These are phyloP conservation scores for Scedosporium apiospermum DNA, from an alignment of 2,329 filamentous ascomycete species.

Conservation along the genomic window DNA sequence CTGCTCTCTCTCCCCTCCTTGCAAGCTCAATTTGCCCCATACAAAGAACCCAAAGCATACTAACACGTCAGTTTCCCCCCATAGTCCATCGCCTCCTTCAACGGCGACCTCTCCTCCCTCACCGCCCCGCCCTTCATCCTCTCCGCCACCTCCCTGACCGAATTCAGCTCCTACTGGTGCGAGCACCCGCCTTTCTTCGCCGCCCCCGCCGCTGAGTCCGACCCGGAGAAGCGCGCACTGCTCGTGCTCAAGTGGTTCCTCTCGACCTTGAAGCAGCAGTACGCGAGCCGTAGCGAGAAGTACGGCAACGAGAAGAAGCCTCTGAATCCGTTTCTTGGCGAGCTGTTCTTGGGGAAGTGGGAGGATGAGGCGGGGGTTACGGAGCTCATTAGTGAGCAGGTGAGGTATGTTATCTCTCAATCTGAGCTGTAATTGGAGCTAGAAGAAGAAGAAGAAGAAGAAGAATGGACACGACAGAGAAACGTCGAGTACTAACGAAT, in stretches of 20 bases:
- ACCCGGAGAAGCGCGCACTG: constrained; percentile 72
- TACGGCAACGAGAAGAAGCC: constrained; percentile 95
- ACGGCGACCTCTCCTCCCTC: constrained; percentile 70
- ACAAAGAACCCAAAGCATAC: neutral
- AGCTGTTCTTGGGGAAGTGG: constrained; percentile 91
- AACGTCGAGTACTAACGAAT: neutral
- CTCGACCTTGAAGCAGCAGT: constrained; percentile 83
- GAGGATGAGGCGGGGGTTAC: constrained; percentile 73
- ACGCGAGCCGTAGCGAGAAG: constrained; percentile 63
- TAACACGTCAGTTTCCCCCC: neutral
- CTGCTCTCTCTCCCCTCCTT: constrained; percentile 3
- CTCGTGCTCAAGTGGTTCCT: constrained; percentile 96
- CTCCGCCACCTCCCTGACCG: constrained; percentile 66
- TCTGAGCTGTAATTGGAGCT: too few relatives aligned
- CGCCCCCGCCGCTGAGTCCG: constrained; percentile 68
- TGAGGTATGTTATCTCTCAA: constrained; percentile 43
- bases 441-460: too few relatives aligned
- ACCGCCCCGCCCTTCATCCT: constrained; percentile 79
- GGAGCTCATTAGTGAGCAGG: constrained; percentile 85
- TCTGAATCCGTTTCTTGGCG: constrained; percentile 89
- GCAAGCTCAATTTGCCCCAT: neutral
- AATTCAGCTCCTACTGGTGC: constrained; percentile 77
- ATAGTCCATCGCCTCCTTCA: constrained; percentile 70
- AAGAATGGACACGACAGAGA: too few relatives aligned
- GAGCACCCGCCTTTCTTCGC: constrained; percentile 71